Percentiles rank a stretch among this genome's conserved stretches.
Evolutionary conservation across 495 filamentous ascomycete genomes (phyloP).

Genomic region (Penicillium arizonense): DNA sequence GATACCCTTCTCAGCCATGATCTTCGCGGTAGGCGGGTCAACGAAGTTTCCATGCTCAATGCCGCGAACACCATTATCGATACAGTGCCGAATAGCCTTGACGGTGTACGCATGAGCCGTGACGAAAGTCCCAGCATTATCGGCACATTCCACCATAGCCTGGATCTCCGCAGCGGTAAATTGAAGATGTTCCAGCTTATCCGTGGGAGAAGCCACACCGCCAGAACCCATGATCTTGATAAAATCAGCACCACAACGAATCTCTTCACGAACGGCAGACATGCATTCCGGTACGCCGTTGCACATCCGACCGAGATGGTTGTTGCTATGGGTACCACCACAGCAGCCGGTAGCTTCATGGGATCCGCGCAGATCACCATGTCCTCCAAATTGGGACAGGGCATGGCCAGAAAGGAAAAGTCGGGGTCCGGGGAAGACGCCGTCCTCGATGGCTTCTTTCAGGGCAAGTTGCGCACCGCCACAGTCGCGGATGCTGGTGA

Average conservation of each 20-base stretch:
- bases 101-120: slow-evolving; percentile 57
- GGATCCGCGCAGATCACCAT: slow-evolving; percentile 44
- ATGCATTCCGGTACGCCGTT: slow-evolving; percentile 54
- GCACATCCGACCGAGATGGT: slow-evolving; percentile 37
- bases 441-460: slow-evolving; percentile 51
- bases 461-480: slow-evolving; percentile 50
- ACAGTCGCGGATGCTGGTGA: slow-evolving; percentile 52
- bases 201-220: slow-evolving; percentile 52
- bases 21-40: slow-evolving; percentile 46
- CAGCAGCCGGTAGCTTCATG: slow-evolving; percentile 42
- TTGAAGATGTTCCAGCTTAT: slow-evolving; percentile 48
- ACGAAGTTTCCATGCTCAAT: slow-evolving; percentile 59
- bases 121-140: slow-evolving; percentile 48
- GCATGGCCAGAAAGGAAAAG: slow-evolving; percentile 47
- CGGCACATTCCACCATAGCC: slow-evolving; percentile 46
- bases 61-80: slow-evolving; percentile 53
- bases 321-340: slow-evolving; percentile 31
- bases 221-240: slow-evolving; percentile 59
- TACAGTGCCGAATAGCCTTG: slow-evolving; percentile 48
- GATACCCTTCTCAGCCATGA: slow-evolving; percentile 44
- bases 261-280: slow-evolving; percentile 47
- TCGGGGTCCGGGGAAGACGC: slow-evolving; percentile 45
- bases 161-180: slow-evolving; percentile 52
- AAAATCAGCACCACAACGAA: slow-evolving; percentile 52
- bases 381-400: slow-evolving; percentile 54